Base-by-base conservation (phyloP, 805 yeast species). In the Scheffersomyces spartinae region DNA sequence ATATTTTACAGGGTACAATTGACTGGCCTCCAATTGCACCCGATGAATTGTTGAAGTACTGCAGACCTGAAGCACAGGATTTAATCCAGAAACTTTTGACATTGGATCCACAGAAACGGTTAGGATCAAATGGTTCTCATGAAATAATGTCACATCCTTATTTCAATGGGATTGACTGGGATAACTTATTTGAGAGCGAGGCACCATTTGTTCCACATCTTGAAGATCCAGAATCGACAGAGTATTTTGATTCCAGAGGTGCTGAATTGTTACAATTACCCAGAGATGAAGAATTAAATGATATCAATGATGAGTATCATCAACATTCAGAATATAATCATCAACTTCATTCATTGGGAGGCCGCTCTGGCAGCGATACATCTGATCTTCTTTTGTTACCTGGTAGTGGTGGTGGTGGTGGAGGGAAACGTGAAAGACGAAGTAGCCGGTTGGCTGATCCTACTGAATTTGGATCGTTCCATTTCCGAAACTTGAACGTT, bases 211-310 rank as follows among this genome's bases (percentile, higher is more conserved):
- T 85, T 6, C 99, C 99, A 0, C 55, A 57, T 8, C 55, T 70
- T 6, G 82, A 74, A 5, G 68, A 83, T 39, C 94, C 95, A 0
- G 93, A 81, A 40, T 74, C 75, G 24, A 86, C 96, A 0, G 94
- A 84, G 27, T 88, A 91, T 44, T 91, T 88, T 50, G 98, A 91
- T 40, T 38, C 66, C 4, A 69, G 98, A 40, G 98, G 98, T 4
- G 97, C 95, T 0, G 73, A 66, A 7, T 52, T 81, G 42, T 61
- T 69, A 4, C 70, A 67, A 27, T 78, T 81, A 30, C 75, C 79
- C 0, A 42, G 52, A 23, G 66, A 60, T 21, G 69, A 61, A 20
- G 55, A 54, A 8, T 57, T 45, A 22, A 58, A 54, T 9, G 52
- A 47, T 17, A 49, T 45, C 6, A 51, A 50, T 3, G 41, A 35